Evolutionary conservation across 2,329 filamentous ascomycete genomes (phyloP).

Genomic region (Beauveria scarabaeidicola): DNA sequence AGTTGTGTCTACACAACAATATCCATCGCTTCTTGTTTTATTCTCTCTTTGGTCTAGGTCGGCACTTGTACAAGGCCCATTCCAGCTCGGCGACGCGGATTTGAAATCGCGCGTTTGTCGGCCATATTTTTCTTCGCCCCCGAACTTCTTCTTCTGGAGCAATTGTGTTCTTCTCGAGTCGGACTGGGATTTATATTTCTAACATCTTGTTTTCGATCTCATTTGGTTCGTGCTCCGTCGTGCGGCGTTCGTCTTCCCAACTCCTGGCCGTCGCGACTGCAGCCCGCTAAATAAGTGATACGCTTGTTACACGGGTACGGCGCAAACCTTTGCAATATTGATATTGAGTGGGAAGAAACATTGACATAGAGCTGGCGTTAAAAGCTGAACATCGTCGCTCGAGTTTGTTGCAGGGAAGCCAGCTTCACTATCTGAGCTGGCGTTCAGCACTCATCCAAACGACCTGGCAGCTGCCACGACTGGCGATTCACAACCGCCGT

Average conservation of each 20-base stretch:
- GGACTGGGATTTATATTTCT: background rate
- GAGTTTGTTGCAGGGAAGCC: background rate
- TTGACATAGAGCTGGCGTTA: background rate
- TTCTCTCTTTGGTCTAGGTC: background rate
- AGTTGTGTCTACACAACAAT: background rate
- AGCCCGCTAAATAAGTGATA: background rate
- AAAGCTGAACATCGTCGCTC: background rate
- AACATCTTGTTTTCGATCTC: background rate
- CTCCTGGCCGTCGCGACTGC: background rate
- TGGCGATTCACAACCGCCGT: conserved; percentile 3
- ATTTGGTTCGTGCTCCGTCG: background rate
- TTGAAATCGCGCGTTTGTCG: background rate
- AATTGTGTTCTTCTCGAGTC: background rate
- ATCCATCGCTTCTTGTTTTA: background rate
- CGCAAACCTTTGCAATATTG: background rate
- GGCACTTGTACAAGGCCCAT: background rate
- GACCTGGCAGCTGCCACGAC: conserved; percentile 8
- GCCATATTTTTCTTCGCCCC: background rate
- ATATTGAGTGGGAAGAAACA: background rate
- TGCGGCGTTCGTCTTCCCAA: background rate
- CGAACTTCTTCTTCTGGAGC: background rate
- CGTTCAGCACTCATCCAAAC: background rate
- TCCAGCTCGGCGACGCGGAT: background rate
- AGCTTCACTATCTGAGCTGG: background rate
- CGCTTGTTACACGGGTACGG: conserved; percentile 1